Evolutionary conservation across 441 rosid species (phyloP).

Genomic region (Adansonia gregorii): DNA sequence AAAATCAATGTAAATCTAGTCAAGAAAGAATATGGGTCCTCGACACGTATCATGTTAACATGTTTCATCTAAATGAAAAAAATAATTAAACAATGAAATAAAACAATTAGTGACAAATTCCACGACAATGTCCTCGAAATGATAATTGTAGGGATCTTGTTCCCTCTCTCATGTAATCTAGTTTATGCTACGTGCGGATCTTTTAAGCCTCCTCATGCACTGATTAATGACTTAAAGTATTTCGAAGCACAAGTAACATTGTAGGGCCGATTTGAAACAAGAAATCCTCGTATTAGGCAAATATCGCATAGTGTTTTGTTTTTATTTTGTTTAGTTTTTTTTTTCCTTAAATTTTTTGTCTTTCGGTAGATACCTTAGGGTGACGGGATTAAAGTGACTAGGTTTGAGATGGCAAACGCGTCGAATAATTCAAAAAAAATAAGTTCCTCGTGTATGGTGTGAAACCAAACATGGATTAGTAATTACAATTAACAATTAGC

Average conservation of each 20-base stretch:
- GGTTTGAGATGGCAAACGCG: background rate
- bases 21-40: constrained; percentile 37
- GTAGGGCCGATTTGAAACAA: constrained; percentile 52
- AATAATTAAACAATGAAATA: constrained; percentile 20
- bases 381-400: background rate
- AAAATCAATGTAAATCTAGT: background rate
- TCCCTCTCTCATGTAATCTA: constrained; percentile 47
- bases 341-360: background rate
- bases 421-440: background rate
- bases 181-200: constrained; percentile 43
- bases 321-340: background rate
- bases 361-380: background rate
- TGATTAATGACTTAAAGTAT: constrained; percentile 28
- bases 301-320: constrained; percentile 32
- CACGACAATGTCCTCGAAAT: constrained; percentile 63
- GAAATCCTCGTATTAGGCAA: constrained; percentile 37
- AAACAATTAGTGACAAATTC: constrained; percentile 54
- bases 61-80: constrained; percentile 41
- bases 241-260: constrained; percentile 42
- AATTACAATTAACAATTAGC: constrained; percentile 29
- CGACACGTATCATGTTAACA: constrained; percentile 40
- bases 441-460: constrained; percentile 5
- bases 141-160: constrained; percentile 52
- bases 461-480: constrained; percentile 27
- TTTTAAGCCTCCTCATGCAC: constrained; percentile 36